Evolutionary conservation across 2,329 filamentous ascomycete species (phyloP).

Genomic region (Aspergillus chevalieri): DNA sequence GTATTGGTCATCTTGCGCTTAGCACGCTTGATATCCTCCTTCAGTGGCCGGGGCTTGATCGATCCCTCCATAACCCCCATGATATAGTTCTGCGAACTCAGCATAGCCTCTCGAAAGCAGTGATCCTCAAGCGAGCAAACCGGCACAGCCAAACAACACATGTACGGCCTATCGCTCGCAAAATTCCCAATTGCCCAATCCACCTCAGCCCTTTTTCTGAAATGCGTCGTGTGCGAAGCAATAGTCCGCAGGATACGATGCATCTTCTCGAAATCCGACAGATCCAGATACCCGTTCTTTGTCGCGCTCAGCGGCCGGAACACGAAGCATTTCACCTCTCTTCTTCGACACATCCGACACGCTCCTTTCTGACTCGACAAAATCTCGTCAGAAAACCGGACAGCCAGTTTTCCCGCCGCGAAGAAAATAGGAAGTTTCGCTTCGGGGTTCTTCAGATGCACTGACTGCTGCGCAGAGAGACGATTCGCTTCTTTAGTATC

Average conservation of each 20-base stretch:
- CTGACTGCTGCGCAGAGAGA: neutral
- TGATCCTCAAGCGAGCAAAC: constrained; percentile 2
- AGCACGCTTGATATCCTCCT: neutral
- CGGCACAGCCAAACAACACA: constrained; percentile 7
- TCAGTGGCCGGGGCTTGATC: neutral
- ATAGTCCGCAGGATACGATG: constrained; percentile 4
- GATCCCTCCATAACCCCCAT: neutral
- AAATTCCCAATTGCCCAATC: constrained; percentile 6
- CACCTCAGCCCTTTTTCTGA: neutral
- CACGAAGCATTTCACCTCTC: neutral
- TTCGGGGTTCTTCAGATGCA: neutral
- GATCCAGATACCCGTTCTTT: constrained; percentile 4
- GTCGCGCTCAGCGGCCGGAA: constrained; percentile 5
- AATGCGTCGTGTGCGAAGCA: constrained; percentile 5
- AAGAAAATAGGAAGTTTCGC: neutral
- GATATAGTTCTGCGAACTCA: constrained; percentile 3
- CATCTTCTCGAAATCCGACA: constrained; percentile 3
- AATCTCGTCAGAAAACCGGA: neutral
- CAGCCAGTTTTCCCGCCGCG: neutral
- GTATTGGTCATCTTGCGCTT: neutral
- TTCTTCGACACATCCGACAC: neutral
- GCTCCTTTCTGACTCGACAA: neutral
- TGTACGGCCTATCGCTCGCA: constrained; percentile 4
- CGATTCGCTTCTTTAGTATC: neutral
- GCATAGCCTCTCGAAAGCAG: constrained; percentile 2